Evolutionary conservation across 768 basidiomycete species (phyloP).

Genomic region (Grammothele lineata): DNA sequence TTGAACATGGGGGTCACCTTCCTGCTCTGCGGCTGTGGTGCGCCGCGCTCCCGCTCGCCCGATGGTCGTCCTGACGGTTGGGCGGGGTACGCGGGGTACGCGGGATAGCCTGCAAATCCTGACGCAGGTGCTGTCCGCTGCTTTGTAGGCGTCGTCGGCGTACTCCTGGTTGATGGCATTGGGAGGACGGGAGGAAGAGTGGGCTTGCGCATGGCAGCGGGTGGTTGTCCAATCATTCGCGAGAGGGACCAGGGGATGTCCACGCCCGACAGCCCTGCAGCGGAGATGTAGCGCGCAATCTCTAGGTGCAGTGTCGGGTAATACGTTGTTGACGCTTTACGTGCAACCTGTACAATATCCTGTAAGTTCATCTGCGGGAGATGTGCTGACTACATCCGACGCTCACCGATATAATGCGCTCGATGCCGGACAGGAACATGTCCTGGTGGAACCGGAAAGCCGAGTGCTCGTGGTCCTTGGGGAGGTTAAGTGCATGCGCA

Average conservation of each 20-base stretch:
- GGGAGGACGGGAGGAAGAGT: not conserved
- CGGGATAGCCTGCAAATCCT: slow-evolving; percentile 1
- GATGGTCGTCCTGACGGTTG: slow-evolving; percentile 1
- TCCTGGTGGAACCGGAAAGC: slow-evolving; percentile 83
- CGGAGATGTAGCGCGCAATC: slow-evolving; percentile 78
- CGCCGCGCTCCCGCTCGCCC: slow-evolving; percentile 2
- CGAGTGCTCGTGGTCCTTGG: slow-evolving; percentile 67
- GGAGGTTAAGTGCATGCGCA: slow-evolving; percentile 59
- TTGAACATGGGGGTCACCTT: slow-evolving; percentile 23
- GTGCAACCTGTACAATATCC: slow-evolving; percentile 79
- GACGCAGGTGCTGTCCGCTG: slow-evolving; percentile 4
- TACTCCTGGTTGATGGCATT: slow-evolving; percentile 3
- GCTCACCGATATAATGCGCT: slow-evolving; percentile 84
- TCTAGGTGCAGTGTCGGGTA: slow-evolving; percentile 95
- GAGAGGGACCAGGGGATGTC: not conserved
- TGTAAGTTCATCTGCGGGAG: no score
- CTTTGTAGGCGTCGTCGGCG: slow-evolving; percentile 13
- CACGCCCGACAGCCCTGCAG: slow-evolving; percentile 16
- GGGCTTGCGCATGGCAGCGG: slow-evolving; percentile 51
- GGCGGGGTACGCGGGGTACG: slow-evolving; percentile 3
- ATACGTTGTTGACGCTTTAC: slow-evolving; percentile 92
- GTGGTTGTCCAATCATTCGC: slow-evolving; percentile 74
- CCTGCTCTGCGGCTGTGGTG: slow-evolving; percentile 10
- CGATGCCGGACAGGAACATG: slow-evolving; percentile 87
- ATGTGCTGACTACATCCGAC: no score